Percentiles rank a stretch among this genome's conserved stretches.
Evolutionary conservation across 2,329 filamentous ascomycete genomes (phyloP).

Genomic region (Exophiala aquamarina): DNA sequence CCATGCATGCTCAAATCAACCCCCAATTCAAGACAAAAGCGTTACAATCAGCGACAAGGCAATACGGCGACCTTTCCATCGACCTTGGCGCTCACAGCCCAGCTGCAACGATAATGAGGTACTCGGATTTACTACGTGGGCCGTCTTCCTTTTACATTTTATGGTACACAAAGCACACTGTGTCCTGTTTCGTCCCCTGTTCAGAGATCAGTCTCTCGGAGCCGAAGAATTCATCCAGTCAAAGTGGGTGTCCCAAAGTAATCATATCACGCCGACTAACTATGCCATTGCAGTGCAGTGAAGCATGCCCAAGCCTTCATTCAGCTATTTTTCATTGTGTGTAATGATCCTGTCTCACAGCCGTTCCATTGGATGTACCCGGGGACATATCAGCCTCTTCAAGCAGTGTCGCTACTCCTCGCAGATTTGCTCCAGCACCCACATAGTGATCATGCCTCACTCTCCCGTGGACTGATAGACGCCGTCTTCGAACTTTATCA

Average conservation of each 20-base stretch:
- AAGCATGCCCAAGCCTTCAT: constrained; percentile 28
- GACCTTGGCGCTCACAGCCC: no score
- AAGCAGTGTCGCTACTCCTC: constrained; percentile 24
- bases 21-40: no score
- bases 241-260: no score
- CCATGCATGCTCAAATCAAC: no score
- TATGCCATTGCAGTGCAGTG: constrained; percentile 25
- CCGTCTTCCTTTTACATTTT: constrained; percentile 21
- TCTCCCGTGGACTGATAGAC: constrained; percentile 24
- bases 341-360: constrained; percentile 22
- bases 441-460: constrained; percentile 22
- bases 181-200: constrained; percentile 26
- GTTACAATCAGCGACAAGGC: no score
- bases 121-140: constrained; percentile 19
- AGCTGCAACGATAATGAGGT: constrained; percentile 17
- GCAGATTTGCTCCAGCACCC: constrained; percentile 26
- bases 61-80: no score
- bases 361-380: constrained; percentile 30
- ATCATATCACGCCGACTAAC: constrained; percentile 1
- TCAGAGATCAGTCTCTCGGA: constrained; percentile 12
- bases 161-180: constrained; percentile 29
- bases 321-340: constrained; percentile 27
- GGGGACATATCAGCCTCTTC: constrained; percentile 28
- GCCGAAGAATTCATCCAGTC: no score
- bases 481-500: constrained; percentile 25